These are phyloP conservation scores for Aspergillus floridensis DNA, from an alignment of 2,329 filamentous ascomycete species.

Conservation along the genomic window DNA sequence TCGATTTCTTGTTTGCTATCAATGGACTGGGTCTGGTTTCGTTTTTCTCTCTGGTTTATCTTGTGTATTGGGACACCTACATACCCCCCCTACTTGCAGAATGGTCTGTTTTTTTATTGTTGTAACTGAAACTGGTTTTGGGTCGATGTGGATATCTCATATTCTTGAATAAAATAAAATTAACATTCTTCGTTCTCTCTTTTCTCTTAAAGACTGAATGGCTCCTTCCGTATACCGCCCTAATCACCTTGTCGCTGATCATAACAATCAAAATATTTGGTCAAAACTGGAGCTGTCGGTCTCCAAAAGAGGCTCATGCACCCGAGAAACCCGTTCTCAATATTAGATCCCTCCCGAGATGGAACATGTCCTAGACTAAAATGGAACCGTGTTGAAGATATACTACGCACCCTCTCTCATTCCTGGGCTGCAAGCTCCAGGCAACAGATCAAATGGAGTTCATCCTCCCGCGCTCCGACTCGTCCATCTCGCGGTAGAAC, in stretches of 20 bases:
- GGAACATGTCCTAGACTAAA: too few relatives aligned
- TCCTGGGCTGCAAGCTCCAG: too few relatives aligned
- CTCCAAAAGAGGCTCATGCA: background rate
- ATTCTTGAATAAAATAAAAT: background rate
- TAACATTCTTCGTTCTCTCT: background rate
- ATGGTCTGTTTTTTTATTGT: background rate
- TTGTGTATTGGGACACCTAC: background rate
- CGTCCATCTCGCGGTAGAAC: slow-evolving; percentile 60
- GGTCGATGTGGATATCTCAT: background rate
- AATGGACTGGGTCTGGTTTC: too few relatives aligned
- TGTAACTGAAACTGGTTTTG: too few relatives aligned
- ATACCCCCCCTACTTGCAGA: background rate
- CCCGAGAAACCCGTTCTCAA: background rate
- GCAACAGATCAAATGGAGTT: slow-evolving; percentile 15
- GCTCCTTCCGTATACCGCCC: background rate
- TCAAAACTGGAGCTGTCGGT: too few relatives aligned
- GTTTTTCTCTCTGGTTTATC: too few relatives aligned
- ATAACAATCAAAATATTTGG: too few relatives aligned
- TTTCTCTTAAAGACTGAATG: background rate
- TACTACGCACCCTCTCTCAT: too few relatives aligned
- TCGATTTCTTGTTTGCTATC: background rate
- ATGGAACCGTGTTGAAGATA: too few relatives aligned
- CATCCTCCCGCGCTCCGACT: slow-evolving; percentile 12
- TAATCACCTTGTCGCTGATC: background rate
- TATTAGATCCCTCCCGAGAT: too few relatives aligned